Conservation (phyloP, 202 grass and related monocot genomes). For the Dendrocalamus latiflorus region DNA sequence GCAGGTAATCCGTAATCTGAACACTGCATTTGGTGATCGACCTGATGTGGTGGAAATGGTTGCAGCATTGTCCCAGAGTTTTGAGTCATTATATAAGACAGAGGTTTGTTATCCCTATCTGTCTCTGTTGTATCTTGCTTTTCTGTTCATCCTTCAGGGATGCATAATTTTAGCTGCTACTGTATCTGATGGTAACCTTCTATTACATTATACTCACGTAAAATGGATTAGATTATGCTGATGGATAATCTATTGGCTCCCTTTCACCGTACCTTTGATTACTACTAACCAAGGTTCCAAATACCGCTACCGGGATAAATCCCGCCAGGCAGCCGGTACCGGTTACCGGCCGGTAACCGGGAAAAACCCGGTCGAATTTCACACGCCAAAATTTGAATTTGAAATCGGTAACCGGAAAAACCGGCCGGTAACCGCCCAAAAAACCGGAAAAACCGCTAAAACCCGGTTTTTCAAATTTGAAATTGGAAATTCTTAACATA, state of each 20-base stretch:
- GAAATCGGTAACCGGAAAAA: no score
- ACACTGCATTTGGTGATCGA: conserved; percentile 64
- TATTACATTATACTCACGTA: background rate
- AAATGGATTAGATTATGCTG: background rate
- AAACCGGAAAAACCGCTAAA: no score
- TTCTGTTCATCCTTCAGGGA: background rate
- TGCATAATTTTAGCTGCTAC: conserved; percentile 1
- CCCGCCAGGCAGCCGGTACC: no score
- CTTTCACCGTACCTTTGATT: background rate
- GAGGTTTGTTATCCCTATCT: conserved; percentile 49
- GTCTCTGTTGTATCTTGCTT: conserved; percentile 9
- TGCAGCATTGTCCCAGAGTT: conserved; percentile 54
- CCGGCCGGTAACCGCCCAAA: no score
- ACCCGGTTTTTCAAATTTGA: no score
- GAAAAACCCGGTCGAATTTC: no score
- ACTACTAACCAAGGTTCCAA: no score
- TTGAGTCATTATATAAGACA: conserved; percentile 80
- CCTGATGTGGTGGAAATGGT: conserved; percentile 70
- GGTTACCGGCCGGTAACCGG: no score
- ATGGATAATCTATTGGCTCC: background rate
- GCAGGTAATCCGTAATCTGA: conserved; percentile 83
- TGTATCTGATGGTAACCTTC: background rate
- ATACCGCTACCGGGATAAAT: no score
- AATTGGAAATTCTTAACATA: no score
- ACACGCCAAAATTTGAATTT: no score